phyloP scores from a whole-genome alignment of 306 rosid species.

The Carpinus fangiana region DNA sequence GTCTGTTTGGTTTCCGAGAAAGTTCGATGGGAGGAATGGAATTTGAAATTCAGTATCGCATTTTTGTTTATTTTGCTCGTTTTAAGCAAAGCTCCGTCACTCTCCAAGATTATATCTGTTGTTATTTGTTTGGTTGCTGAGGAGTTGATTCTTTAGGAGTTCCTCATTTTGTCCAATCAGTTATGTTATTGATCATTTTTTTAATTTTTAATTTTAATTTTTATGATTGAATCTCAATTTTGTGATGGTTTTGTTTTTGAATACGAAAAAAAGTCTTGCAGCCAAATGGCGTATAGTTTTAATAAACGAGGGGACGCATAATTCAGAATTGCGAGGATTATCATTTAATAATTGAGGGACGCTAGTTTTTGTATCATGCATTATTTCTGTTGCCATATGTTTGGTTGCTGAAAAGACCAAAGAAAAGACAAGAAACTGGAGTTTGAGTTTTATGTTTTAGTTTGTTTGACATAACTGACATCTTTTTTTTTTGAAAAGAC shows the following conservation, averaged over 20 bases:
- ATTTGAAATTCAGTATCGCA: neutral
- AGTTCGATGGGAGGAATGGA: neutral
- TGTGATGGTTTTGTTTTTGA: too few relatives aligned
- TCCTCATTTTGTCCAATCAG: neutral
- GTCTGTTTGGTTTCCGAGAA: constrained; percentile 11
- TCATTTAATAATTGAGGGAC: too few relatives aligned
- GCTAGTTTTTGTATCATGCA: too few relatives aligned
- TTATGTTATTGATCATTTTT: neutral
- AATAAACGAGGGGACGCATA: too few relatives aligned
- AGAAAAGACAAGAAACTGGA: neutral
- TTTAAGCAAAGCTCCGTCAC: too few relatives aligned
- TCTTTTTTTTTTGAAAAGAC: too few relatives aligned
- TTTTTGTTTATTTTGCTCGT: neutral
- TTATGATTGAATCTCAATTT: neutral
- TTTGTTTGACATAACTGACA: too few relatives aligned
- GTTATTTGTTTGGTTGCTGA: neutral
- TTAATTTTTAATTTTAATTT: neutral
- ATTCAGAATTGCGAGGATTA: too few relatives aligned
- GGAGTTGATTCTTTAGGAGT: neutral
- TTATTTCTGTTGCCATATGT: too few relatives aligned
- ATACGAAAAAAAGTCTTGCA: too few relatives aligned
- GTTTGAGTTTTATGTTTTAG: neutral
- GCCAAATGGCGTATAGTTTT: too few relatives aligned
- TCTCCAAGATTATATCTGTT: too few relatives aligned
- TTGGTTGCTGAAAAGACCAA: neutral